A percentile compares a stretch with the other conserved stretches of the same genome.
Evolutionary conservation across 1,284 basidiomycete genomes (phyloP).

Genomic region (Tranzscheliella williamsii): DNA sequence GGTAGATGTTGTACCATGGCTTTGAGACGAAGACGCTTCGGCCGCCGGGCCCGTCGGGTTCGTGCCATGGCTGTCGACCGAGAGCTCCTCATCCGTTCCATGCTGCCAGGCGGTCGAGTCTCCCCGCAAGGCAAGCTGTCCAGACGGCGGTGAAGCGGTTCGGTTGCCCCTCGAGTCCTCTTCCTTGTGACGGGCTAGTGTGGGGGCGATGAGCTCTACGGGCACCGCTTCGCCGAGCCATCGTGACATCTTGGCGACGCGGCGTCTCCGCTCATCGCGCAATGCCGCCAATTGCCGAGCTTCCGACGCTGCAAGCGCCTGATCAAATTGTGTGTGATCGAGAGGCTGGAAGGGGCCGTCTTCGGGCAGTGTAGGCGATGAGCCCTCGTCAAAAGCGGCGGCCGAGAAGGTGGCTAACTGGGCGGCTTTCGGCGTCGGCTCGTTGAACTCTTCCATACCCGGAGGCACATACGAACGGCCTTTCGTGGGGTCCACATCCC

Average conservation of each 20-base stretch:
- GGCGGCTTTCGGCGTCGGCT: constrained; percentile 17
- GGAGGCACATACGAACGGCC: constrained; percentile 6
- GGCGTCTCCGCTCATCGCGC: constrained; percentile 39
- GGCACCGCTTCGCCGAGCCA: constrained; percentile 49
- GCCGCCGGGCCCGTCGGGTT: too few relatives aligned
- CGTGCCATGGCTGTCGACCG: too few relatives aligned
- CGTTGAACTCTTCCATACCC: constrained; percentile 22
- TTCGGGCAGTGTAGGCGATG: constrained; percentile 29
- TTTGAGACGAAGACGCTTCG: constrained; percentile 2
- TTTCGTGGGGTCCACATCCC: not conserved
- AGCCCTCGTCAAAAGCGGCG: constrained; percentile 24
- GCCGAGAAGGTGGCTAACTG: constrained; percentile 26
- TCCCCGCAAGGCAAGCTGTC: too few relatives aligned
- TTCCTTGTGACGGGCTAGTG: too few relatives aligned
- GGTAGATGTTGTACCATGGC: constrained; percentile 12
- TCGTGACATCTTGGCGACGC: constrained; percentile 45
- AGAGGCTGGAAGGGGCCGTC: constrained; percentile 14
- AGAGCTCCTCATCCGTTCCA: too few relatives aligned
- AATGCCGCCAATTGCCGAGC: constrained; percentile 16
- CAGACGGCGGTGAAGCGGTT: too few relatives aligned
- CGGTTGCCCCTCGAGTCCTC: too few relatives aligned
- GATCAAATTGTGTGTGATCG: constrained; percentile 10
- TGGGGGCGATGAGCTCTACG: constrained; percentile 26
- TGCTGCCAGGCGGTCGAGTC: too few relatives aligned
- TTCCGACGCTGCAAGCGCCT: constrained; percentile 14